These are phyloP conservation scores for Aechmea fasciata DNA, from an alignment of 176 grass and related monocot genomes.

Conservation along the genomic window DNA sequence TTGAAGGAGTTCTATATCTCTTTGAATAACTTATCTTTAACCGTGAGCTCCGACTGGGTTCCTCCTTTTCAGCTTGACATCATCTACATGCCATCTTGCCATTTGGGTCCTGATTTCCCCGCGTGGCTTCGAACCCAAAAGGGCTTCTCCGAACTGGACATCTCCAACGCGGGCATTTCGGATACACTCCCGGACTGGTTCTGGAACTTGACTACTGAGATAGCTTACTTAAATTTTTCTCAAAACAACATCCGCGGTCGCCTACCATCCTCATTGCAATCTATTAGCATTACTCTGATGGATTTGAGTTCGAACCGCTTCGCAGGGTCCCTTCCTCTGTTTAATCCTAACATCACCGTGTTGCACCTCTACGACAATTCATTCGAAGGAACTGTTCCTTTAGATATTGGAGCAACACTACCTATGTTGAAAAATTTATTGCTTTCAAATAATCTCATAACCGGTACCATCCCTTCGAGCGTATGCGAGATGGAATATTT, in stretches of 20 bases:
- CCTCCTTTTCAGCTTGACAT: conserved; percentile 1
- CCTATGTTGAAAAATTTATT: background rate
- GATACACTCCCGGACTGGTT: conserved; percentile 12
- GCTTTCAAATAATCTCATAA: conserved; percentile 2
- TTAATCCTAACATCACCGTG: background rate
- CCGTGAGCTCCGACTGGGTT: background rate
- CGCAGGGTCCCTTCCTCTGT: background rate
- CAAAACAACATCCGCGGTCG: conserved; percentile 2
- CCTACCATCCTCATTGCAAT: conserved; percentile 1
- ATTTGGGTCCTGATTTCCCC: conserved; percentile 2
- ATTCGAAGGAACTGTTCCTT: background rate
- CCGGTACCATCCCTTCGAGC: background rate
- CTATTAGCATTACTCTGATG: background rate
- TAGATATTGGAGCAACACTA: background rate
- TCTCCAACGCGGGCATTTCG: background rate
- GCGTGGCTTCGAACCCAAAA: conserved; percentile 1
- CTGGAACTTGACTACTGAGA: background rate
- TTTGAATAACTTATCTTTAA: background rate
- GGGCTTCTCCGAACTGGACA: background rate
- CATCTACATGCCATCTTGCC: background rate
- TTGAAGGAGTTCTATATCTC: background rate
- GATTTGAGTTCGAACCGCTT: conserved; percentile 12
- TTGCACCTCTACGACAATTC: conserved; percentile 1
- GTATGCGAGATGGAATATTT: conserved; percentile 2
- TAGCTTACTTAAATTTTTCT: background rate